Evolutionary conservation across 1,139 yeast species (phyloP), one percentile per base, ranked within the genome.

Genomic region (Pneumocystis jirovecii): DNA sequence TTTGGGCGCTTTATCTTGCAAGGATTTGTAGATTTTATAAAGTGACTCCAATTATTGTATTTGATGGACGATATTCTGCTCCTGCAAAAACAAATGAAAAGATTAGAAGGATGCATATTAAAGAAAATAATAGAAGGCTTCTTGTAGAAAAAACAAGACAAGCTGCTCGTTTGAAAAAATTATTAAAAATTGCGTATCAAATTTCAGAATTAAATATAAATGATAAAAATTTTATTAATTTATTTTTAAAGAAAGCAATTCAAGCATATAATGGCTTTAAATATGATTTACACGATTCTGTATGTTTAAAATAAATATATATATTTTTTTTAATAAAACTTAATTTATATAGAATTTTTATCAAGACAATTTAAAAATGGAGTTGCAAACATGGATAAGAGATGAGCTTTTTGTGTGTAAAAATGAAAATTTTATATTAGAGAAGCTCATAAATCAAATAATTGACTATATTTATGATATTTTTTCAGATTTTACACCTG

Each of bases 1-100:
- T 42, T n/a, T 60, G 44, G 44, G 37, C 61, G 21, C 45, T 60
- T 29, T 42, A 60, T 60, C 45, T 60, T 21, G 61, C 61, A 42
- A 60, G 61, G 37, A 42, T 42, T 21, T 60, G 61, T 60, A 39
- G 61, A 39, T 42, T 39, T 21, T 39, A 39, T 39, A 60, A 60
- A 39, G 45, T 60, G 21, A 39, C 31, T 8, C 61, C 61, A 60
- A 42, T 60, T 39, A 15, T 60, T 42, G n/a, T 60, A 19, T 60
- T 60, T 42, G 61, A 60, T 60, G 61, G 61, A 39, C 44, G 29
- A 31, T 17, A 31, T 60, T 31, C 45, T 60, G 31, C 19, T 8
- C 61, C 61, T 19, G 61, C 34, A 39, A 60, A 60, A 42, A 12
- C 4, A 10, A 31, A 60, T 39, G 61, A 60, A 60, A 25, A 15